Evolutionary conservation across 2,329 filamentous ascomycete genomes (phyloP).

Genomic region (Mycosphaerella sp.): DNA sequence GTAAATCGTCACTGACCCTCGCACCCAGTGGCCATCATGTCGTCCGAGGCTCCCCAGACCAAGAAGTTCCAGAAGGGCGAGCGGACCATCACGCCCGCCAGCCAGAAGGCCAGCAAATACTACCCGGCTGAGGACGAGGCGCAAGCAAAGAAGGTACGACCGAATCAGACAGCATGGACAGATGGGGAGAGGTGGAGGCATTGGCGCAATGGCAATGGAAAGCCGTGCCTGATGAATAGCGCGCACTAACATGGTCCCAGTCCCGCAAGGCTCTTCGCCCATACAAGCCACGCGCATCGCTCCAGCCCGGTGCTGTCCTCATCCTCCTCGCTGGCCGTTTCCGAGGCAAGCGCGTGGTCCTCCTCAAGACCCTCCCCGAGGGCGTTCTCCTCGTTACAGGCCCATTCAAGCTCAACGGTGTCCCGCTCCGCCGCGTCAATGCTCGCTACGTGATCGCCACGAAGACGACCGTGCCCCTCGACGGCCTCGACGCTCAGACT

Average conservation of each 20-base stretch:
- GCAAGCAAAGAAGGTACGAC: conserved; percentile 81
- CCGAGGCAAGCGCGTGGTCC: conserved; percentile 99
- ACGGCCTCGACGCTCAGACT: conserved; percentile 65
- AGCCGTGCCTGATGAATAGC: conserved; percentile 1
- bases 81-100: conserved; percentile 77
- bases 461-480: conserved; percentile 75
- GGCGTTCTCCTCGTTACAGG: conserved; percentile 98
- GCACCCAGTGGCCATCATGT: conserved; percentile 26
- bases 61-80: conserved; percentile 98
- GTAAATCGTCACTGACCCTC: not conserved
- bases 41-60: conserved; percentile 45
- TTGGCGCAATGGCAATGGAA: not conserved
- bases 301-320: conserved; percentile 91
- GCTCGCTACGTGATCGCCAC: conserved; percentile 90
- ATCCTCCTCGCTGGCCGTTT: conserved; percentile 99
- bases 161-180: conserved; percentile 31
- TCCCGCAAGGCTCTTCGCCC: conserved; percentile 89
- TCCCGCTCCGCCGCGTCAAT: conserved; percentile 90
- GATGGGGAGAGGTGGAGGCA: not conserved
- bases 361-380: conserved; percentile 95
- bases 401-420: conserved; percentile 99
- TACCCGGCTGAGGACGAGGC: conserved; percentile 92
- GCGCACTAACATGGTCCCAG: conserved; percentile 43
- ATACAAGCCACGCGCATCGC: conserved; percentile 78
- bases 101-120: conserved; percentile 97